phyloP scores from a whole-genome alignment of 495 filamentous ascomycete species.

The Aspergillus avenaceus region DNA sequence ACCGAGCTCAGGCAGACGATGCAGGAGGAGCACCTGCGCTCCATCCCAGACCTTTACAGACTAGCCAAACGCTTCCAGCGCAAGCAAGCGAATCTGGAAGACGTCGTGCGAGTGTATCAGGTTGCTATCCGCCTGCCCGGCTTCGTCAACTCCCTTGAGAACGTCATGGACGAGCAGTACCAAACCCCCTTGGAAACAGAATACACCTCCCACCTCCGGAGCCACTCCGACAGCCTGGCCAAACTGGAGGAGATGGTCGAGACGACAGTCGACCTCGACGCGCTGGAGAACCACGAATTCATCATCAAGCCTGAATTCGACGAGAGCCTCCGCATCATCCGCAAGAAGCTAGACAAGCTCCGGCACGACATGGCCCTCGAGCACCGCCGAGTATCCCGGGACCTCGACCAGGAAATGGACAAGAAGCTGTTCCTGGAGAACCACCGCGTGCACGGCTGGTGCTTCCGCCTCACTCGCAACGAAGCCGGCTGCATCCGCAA shows the following conservation, averaged over 20 bases:
- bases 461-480: conserved; percentile 86
- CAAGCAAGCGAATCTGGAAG: conserved; percentile 84
- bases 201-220: conserved; percentile 79
- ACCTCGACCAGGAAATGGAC: conserved; percentile 88
- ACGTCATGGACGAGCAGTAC: conserved; percentile 93
- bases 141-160: conserved; percentile 83
- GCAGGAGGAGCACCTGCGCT: conserved; percentile 94
- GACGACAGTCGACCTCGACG: conserved; percentile 94
- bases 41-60: conserved; percentile 91
- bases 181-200: conserved; percentile 80
- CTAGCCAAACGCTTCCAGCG: conserved; percentile 92
- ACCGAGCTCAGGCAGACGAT: conserved; percentile 94
- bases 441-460: conserved; percentile 93
- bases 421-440: conserved; percentile 99
- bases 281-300: conserved; percentile 94
- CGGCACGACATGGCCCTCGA: conserved; percentile 80
- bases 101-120: conserved; percentile 93
- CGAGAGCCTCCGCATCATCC: conserved; percentile 79
- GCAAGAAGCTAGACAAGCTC: conserved; percentile 84
- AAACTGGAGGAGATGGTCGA: conserved; percentile 98
- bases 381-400: conserved; percentile 68
- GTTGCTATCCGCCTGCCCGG: conserved; percentile 87
- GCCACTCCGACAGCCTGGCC: conserved; percentile 71
- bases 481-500: conserved; percentile 93
- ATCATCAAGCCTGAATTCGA: conserved; percentile 99